Conservation (phyloP, 2,329 filamentous ascomycete species). For the Stagonosporopsis rhizophila region DNA sequence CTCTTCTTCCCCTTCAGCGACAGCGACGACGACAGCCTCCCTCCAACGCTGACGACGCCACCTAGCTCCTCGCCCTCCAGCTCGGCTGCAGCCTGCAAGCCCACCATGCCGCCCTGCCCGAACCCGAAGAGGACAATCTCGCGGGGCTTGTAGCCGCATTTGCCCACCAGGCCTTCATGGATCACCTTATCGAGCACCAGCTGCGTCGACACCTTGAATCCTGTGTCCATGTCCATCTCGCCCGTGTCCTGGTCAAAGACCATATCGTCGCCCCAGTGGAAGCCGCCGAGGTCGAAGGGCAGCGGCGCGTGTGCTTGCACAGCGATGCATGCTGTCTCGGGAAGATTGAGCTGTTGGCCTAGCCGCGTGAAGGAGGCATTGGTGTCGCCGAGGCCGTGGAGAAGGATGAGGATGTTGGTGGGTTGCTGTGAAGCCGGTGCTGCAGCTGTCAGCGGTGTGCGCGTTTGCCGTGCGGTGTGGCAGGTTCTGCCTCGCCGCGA, state of each 20-base stretch:
- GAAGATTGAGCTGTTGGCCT: constrained; percentile 72
- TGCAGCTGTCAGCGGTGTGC: constrained; percentile 27
- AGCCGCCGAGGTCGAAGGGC: constrained; percentile 72
- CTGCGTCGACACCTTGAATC: constrained; percentile 55
- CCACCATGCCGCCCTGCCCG: constrained; percentile 65
- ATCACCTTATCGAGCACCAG: constrained; percentile 55
- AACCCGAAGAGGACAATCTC: constrained; percentile 64
- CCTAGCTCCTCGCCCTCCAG: constrained; percentile 54
- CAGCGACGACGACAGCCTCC: constrained; percentile 57
- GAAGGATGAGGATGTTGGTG: constrained; percentile 78
- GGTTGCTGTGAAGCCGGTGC: constrained; percentile 62
- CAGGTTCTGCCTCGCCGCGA: not conserved
- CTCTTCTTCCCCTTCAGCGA: constrained; percentile 57
- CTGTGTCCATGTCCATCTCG: constrained; percentile 62
- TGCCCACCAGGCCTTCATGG: constrained; percentile 53
- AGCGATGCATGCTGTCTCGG: constrained; percentile 77
- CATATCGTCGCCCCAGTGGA: constrained; percentile 68
- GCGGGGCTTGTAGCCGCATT: constrained; percentile 58
- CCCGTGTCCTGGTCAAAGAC: constrained; percentile 61
- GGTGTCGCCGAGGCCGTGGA: constrained; percentile 85
- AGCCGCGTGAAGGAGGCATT: constrained; percentile 73
- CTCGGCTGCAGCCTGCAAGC: constrained; percentile 54
- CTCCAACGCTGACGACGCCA: constrained; percentile 70
- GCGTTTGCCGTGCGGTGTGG: not conserved
- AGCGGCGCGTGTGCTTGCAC: constrained; percentile 74